Conservation (phyloP, 768 basidiomycete species). For the Tulasnella sp. region DNA sequence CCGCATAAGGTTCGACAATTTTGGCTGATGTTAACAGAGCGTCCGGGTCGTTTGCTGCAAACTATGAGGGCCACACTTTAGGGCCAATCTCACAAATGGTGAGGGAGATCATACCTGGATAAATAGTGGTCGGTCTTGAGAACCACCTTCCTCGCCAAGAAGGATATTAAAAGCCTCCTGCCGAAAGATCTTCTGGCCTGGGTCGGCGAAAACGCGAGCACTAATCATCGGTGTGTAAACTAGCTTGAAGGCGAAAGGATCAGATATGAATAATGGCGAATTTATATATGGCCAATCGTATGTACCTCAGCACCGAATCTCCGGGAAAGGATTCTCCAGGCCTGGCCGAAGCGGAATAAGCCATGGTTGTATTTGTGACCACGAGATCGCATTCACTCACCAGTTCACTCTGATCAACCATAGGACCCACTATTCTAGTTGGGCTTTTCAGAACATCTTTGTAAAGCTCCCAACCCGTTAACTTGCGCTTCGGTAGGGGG, state of each 20-base stretch:
- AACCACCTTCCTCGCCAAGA: conserved; percentile 75
- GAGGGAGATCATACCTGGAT: conserved; percentile 47
- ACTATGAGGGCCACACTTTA: conserved; percentile 35
- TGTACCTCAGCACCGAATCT: conserved; percentile 71
- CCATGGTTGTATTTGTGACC: neutral
- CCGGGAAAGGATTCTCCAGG: conserved; percentile 80
- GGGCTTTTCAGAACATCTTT: conserved; percentile 69
- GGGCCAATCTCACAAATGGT: neutral
- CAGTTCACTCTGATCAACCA: conserved; percentile 97
- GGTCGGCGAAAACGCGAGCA: conserved; percentile 68
- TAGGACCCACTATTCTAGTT: conserved; percentile 87
- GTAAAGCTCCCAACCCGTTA: conserved; percentile 79
- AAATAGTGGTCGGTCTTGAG: conserved; percentile 71
- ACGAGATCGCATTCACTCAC: conserved; percentile 41
- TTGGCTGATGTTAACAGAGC: conserved; percentile 69
- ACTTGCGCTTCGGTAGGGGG: conserved; percentile 32
- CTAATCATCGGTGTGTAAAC: conserved; percentile 99
- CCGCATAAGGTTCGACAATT: conserved; percentile 68
- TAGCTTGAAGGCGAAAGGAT: conserved; percentile 41
- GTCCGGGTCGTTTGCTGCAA: conserved; percentile 85
- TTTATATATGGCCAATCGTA: neutral
- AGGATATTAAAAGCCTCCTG: conserved; percentile 60
- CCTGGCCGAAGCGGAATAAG: conserved; percentile 39
- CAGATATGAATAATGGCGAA: neutral
- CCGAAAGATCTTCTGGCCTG: conserved; percentile 42